phyloP scores from a whole-genome alignment of 768 basidiomycete species.

The Lactarius tabidus region DNA sequence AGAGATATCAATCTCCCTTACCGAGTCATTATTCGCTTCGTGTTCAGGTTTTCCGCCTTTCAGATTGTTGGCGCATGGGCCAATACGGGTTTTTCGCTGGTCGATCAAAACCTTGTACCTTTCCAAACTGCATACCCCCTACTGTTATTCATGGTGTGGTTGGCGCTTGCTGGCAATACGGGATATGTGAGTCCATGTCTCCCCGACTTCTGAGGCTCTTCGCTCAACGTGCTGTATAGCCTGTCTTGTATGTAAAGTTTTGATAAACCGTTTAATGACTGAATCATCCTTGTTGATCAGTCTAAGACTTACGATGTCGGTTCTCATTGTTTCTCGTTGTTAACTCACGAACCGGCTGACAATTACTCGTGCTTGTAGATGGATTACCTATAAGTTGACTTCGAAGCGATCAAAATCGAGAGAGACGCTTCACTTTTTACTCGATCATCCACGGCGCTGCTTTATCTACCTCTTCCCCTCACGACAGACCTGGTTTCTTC shows the following conservation, averaged over 20 bases:
- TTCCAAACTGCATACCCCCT: constrained; percentile 47
- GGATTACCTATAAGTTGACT: no score
- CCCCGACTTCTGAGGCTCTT: no score
- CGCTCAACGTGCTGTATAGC: no score
- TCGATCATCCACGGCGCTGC: constrained; percentile 92
- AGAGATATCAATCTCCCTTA: not conserved
- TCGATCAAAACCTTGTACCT: constrained; percentile 50
- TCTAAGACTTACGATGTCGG: constrained; percentile 43
- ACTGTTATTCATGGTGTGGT: constrained; percentile 40
- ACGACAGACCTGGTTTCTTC: constrained; percentile 90
- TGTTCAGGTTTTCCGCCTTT: constrained; percentile 43
- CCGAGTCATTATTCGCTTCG: not conserved
- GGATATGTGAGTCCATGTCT: no score
- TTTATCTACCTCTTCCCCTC: constrained; percentile 89
- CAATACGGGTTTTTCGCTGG: constrained; percentile 47
- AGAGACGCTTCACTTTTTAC: constrained; percentile 87
- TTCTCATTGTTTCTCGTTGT: not conserved
- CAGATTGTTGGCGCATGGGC: constrained; percentile 48
- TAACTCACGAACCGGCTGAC: no score
- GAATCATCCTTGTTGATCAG: not conserved
- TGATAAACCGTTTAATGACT: not conserved
- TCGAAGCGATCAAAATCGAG: no score
- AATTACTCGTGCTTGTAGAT: constrained; percentile 58
- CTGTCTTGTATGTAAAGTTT: no score
- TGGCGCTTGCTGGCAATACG: no score